Base-by-base conservation (phyloP, 768 basidiomycete species). In the Psilocybe azurescens region DNA sequence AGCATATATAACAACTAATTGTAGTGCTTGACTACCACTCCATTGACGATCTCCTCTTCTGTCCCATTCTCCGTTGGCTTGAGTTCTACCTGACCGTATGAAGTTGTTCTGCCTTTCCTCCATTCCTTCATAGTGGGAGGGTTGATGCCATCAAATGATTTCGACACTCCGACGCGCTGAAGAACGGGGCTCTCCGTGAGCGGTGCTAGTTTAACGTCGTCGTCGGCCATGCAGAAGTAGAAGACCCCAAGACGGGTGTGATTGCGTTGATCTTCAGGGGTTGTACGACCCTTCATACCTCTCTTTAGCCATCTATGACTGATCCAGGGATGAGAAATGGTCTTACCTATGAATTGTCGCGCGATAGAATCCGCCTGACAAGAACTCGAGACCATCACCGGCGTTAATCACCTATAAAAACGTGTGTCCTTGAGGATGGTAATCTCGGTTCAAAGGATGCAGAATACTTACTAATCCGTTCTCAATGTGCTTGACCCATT, bases 321-420 rank as follows among this genome's bases (percentile, higher is more conserved):
- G 24, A 24, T 24, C 24, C 24, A 24, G 24, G 24, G 24, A 24
- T 5, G 10, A 24, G 28, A n/a, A 5, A 51, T 8, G 9, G 4
- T 49, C 36, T 20, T 58, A 72, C 72, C 77, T 67, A 65, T 89
- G 87, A 53, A 87, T 82, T 1, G 87, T 88, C 11, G 81, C 83
- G 33, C 77, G 80, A 72, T 88, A 88, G 64, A 76, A 87, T 1
- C 86, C 86, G 0, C 87, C 86, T 1, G 84, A 85, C 20, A 89
- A 76, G 66, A 88, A 85, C 55, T 88, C 82, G 63, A 89, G 68
- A 0, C 81, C 80, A 60, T 88, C 87, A 5, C 87, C 87, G 0
- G 83, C 78, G 55, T 89, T 88, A 52, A 89, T 78, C 8, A 86
- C 79, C 87, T 87, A 39, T 16, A 46, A 29, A 48, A 13, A 14